Base-by-base conservation (phyloP, 2,329 filamentous ascomycete species). In the Botrytis medusae region DNA sequence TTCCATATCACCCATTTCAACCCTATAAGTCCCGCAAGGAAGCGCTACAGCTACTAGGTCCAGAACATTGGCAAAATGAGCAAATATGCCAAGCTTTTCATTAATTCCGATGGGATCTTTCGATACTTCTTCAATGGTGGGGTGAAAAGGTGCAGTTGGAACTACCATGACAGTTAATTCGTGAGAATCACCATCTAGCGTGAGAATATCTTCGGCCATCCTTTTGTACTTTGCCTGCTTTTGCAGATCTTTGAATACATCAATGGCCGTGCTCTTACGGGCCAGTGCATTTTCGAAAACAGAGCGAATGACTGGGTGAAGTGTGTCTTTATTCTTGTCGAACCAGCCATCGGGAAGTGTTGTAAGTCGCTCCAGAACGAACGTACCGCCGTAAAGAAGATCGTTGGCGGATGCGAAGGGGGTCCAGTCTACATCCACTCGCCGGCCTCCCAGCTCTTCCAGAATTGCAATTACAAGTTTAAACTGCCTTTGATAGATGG, bases 61-160 rank as follows among this genome's bases (percentile, higher is more conserved):
- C 42, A 89, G 79, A 32, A 89, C 85, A 77, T 89, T 89, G 4
- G 82, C 87, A 77, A 85, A 88, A 76, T 88, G 86, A 1, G 86
- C 85, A 77, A 87, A 88, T 57, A 81, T 54, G 16, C 85, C 85
- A n/a, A 87, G 75, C 32, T 82, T 81, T 40, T 83, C 83, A 74
- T 88, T 88, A 74, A 84, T 82, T 22, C 77, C 80, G 65, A 89
- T 82, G 0, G 86, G 86, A 77, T 88, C 85, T 22, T 80, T 81
- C 18, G 85, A 81, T 73, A 88, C 84, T 74, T 87, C 84, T 57
- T 83, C 79, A 25, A 88, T 85, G 1, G 83, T 87, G 69, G 81
- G 82, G 76, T 85, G 83, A 42, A 79, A 81, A 25, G 87, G 87
- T 54, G 85, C 81, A 0, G 87, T 88, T 0, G 87, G 87, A 1